phyloP scores from a whole-genome alignment of 805 yeast genomes.

The Hanseniaspora occidentalis region DNA sequence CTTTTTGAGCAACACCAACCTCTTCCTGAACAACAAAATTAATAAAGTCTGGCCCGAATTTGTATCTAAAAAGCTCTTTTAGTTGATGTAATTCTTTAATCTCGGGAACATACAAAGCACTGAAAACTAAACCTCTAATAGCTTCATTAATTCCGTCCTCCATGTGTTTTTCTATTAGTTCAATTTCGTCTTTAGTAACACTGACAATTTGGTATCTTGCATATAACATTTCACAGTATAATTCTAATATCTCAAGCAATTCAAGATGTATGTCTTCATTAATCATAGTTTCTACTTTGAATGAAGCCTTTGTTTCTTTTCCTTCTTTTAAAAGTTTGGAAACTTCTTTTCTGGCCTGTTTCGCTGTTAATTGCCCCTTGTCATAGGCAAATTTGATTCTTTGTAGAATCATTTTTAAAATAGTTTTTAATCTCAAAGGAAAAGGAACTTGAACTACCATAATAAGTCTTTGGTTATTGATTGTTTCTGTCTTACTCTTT shows the following conservation, averaged over 20 bases:
- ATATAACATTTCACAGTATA: slow-evolving; percentile 67
- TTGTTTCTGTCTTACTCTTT: background rate
- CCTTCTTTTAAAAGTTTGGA: slow-evolving; percentile 61
- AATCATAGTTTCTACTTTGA: slow-evolving; percentile 73
- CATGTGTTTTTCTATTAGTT: slow-evolving; percentile 19
- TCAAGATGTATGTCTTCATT: slow-evolving; percentile 74
- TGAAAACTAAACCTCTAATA: slow-evolving; percentile 51
- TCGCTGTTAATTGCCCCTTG: slow-evolving; percentile 61
- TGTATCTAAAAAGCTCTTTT: slow-evolving; percentile 46
- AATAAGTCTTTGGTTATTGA: background rate
- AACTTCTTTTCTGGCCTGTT: slow-evolving; percentile 55
- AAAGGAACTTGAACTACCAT: slow-evolving; percentile 11
- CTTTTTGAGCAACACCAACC: slow-evolving; percentile 51
- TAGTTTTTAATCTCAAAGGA: slow-evolving; percentile 23
- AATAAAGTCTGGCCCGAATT: slow-evolving; percentile 60
- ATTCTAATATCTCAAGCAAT: slow-evolving; percentile 62
- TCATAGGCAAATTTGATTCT: slow-evolving; percentile 60
- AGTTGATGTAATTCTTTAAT: slow-evolving; percentile 55
- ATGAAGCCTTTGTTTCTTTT: slow-evolving; percentile 67
- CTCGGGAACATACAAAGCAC: slow-evolving; percentile 57
- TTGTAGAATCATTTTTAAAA: slow-evolving; percentile 53
- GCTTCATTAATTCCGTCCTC: slow-evolving; percentile 56
- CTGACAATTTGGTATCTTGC: slow-evolving; percentile 47
- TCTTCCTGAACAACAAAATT: slow-evolving; percentile 21
- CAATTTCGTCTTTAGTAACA: slow-evolving; percentile 30